Base-by-base conservation (phyloP, 2,329 filamentous ascomycete species). In the Pyrenophora teres region DNA sequence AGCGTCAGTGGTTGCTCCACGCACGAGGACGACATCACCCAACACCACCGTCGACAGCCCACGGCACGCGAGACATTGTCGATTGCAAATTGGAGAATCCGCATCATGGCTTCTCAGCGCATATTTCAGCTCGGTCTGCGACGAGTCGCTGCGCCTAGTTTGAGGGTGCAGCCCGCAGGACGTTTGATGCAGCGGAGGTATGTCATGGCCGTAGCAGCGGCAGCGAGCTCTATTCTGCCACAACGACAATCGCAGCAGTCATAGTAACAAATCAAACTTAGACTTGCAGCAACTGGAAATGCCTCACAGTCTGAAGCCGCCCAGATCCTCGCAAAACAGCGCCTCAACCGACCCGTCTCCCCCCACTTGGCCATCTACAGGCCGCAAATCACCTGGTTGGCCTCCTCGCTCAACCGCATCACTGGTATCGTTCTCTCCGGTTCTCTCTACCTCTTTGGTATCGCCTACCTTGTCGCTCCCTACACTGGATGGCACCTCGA, bases 281-380 rank as follows among this genome's bases (percentile, higher is more conserved):
- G 74, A 63, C 68, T 77, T 66, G 78, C 83, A 66, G 77, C 83
- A 35, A 86, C 85, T 49, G 75, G 84, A 65, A 81, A 82, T 70
- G 65, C 88, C 66, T 78, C 82, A 55, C 74, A 77, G 46, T 64
- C 74, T 46, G 79, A 87, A 56, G 83, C 76, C 59, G 68, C 83
- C 60, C 72, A 82, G 62, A 84, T 96, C 76, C 90, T 97, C 71
- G 87, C 83, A 68, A 80, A 85, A 70, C 92, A 97, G 81, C 92
- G 92, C 68, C 82, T 87, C 49, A 77, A 82, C 69, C 92, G 92
- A 45, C 92, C 92, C 71, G 82, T 96, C 66, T 83, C 90, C 39
- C 92, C 92, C 48, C 92, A 97, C 73, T 84, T 97, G 58, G 74
- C 78, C 69, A 92, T 95, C 83, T 97, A 97, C 86, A 83, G 85